phyloP scores from a whole-genome alignment of 495 filamentous ascomycete genomes.

The Terfezia boudieri region DNA sequence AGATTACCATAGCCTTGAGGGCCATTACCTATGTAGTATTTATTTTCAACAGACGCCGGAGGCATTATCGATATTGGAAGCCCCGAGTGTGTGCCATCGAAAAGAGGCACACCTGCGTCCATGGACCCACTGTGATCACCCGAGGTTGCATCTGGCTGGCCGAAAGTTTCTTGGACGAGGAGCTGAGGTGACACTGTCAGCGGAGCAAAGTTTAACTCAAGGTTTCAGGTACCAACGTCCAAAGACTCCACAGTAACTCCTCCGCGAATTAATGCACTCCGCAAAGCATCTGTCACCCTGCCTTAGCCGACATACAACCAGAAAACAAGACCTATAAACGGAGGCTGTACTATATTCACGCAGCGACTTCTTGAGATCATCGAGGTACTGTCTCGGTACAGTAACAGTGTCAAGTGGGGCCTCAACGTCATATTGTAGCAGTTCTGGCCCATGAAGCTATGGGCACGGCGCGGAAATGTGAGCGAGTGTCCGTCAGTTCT shows the following conservation, averaged over 20 bases:
- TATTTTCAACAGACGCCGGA: neutral
- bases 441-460: slow-evolving; percentile 8
- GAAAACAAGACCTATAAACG: neutral
- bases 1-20: neutral
- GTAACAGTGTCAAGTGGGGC: neutral
- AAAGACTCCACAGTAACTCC: slow-evolving; percentile 14
- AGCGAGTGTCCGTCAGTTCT: neutral
- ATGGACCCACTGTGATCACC: neutral
- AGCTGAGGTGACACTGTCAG: too few relatives aligned
- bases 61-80: neutral
- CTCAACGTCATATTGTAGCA: slow-evolving; percentile 1
- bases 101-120: neutral
- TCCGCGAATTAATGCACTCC: slow-evolving; percentile 12
- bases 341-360: slow-evolving; percentile 10
- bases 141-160: neutral
- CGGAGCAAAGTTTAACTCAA: too few relatives aligned
- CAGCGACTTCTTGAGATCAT: slow-evolving; percentile 5
- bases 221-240: slow-evolving; percentile 1
- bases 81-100: neutral
- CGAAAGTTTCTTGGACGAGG: neutral
- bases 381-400: slow-evolving; percentile 5
- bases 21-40: neutral
- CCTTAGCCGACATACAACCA: neutral
- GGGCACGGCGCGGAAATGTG: slow-evolving; percentile 1
- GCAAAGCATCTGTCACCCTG: slow-evolving; percentile 6